Evolutionary conservation across 345 rosid genomes (phyloP), one percentile per base, ranked within the genome.

Genomic region (Pelargonium nanum): DNA sequence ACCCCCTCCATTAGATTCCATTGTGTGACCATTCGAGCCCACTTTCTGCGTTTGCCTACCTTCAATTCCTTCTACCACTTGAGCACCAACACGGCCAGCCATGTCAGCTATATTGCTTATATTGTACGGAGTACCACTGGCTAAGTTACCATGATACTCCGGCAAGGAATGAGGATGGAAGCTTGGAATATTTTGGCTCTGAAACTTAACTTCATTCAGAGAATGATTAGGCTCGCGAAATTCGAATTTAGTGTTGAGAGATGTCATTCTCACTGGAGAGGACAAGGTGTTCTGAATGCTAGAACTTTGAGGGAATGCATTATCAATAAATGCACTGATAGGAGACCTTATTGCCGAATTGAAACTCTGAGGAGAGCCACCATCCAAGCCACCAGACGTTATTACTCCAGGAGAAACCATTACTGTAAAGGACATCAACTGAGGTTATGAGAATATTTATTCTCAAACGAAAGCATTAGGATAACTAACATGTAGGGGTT

Each of bases 81-180:
- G 69, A 24, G 65, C 45, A 66, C 70, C 75, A 59, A 70, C 61
- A 25, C 64, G 67, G 68, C 72, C 58, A 51, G 72, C 61, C 24
- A 68, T 59, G 44, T 52, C 21, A 48, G 59, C 52, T 0, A 30
- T 73, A 30, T 30, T 30, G 9, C 40, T 30, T 30, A 12, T 5
- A 12, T 6, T 30, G 40, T 30, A 30, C 4, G 40, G 40, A 63
- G 69, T 67, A 72, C 60, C 64, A 53, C 48, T 62, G 48, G 22
- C 24, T 51, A 74, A 68, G 73, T 76, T 75, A 72, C 74, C 79
- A 53, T 68, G 77, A 75, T 70, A 73, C 44, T 85, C 85, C 5
- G 82, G 83, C 61, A 79, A 71, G 4, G 88, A 79, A 71, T 68
- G 73, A 53, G 81, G 81, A 64, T 72, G 80, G 70, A 74, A 70